Evolutionary conservation across 164 flowering plant species (phyloP).

Genomic region (Macadamia tetraphylla): DNA sequence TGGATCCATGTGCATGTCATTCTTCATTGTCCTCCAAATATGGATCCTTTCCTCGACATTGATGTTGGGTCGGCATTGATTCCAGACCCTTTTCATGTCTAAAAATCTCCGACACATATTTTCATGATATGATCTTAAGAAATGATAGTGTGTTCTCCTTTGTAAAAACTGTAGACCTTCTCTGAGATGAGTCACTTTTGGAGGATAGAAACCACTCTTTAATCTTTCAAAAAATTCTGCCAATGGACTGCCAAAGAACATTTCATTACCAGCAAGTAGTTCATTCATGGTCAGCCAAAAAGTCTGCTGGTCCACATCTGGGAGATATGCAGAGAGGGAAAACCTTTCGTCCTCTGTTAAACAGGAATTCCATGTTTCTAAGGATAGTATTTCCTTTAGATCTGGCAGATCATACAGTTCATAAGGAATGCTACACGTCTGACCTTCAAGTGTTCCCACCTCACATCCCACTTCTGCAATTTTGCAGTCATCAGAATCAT

Average conservation of each 20-base stretch:
- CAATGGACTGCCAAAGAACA: conserved; percentile 34
- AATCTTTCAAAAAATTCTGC: conserved; percentile 21
- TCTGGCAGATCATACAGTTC: conserved; percentile 36
- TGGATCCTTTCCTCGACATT: conserved; percentile 21
- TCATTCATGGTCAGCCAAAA: conserved; percentile 32
- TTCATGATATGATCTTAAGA: conserved; percentile 26
- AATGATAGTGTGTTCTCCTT: conserved; percentile 21
- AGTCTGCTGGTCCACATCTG: conserved; percentile 36
- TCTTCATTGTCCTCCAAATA: conserved; percentile 20
- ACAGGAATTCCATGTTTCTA: conserved; percentile 34
- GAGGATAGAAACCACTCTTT: conserved; percentile 32
- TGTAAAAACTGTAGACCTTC: conserved; percentile 23
- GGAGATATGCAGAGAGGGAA: conserved; percentile 30
- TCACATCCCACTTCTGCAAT: conserved; percentile 21
- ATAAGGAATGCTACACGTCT: conserved; percentile 31
- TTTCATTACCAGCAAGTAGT: conserved; percentile 26
- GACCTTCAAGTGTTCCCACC: conserved; percentile 29
- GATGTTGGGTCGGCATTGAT: conserved; percentile 17
- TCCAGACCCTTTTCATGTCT: conserved; percentile 28
- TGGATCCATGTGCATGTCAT: conserved; percentile 7
- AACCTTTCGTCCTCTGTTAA: conserved; percentile 38
- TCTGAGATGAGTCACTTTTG: conserved; percentile 23
- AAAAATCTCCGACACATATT: conserved; percentile 20
- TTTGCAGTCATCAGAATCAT: conserved; percentile 23
- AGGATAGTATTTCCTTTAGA: conserved; percentile 28